Evolutionary conservation across 306 rosid species (phyloP).

Genomic region (Abrus pulchellus): DNA sequence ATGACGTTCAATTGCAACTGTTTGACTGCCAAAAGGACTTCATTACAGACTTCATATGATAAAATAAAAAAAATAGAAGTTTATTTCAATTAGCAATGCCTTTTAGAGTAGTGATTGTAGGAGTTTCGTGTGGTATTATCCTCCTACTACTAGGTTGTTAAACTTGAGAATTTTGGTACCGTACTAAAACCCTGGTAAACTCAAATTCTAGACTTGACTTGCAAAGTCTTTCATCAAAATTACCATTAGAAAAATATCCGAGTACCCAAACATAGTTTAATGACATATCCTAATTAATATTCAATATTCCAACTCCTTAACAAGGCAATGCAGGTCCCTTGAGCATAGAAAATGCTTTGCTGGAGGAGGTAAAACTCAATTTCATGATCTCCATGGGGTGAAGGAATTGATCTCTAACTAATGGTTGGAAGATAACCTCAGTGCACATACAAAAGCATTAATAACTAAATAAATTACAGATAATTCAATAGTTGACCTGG

Average conservation of each 20-base stretch:
- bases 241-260: not conserved
- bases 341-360: too few species aligned
- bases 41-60: conserved; percentile 5
- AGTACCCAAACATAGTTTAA: not conserved
- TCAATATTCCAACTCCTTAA: not conserved
- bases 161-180: conserved; percentile 3
- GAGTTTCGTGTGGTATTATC: not conserved
- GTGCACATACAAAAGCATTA: too few species aligned
- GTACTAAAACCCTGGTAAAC: not conserved
- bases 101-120: not conserved
- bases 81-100: conserved; percentile 6
- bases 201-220: not conserved
- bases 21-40: conserved; percentile 1
- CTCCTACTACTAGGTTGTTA: not conserved
- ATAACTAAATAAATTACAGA: not conserved
- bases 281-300: not conserved
- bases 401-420: too few species aligned
- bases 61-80: conserved; percentile 12
- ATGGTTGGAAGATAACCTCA: too few species aligned
- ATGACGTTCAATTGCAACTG: conserved; percentile 10
- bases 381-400: too few species aligned
- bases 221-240: not conserved
- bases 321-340: not conserved
- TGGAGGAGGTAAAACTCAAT: too few species aligned
- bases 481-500: not conserved